Evolutionary conservation across 768 basidiomycete genomes (phyloP).

Genomic region (Dioszegia hungarica): DNA sequence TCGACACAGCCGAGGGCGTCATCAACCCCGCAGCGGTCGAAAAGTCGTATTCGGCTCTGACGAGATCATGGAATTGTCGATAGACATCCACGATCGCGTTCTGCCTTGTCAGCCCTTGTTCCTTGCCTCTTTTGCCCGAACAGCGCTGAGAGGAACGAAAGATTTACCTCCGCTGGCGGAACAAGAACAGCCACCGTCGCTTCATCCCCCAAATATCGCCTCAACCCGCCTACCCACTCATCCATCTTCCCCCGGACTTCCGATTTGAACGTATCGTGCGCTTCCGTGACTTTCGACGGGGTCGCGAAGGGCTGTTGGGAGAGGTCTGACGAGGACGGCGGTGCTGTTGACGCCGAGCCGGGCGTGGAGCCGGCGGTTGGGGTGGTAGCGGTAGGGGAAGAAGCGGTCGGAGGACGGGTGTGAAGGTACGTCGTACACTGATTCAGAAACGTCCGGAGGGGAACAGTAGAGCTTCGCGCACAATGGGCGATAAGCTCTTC

Average conservation of each 20-base stretch:
- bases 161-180: constrained; percentile 57
- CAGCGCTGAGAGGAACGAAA: background rate
- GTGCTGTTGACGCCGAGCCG: too few species aligned
- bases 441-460: constrained; percentile 63
- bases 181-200: constrained; percentile 73
- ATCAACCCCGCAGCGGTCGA: constrained; percentile 36
- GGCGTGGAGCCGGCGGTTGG: constrained; percentile 14
- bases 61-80: constrained; percentile 63
- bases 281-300: constrained; percentile 54
- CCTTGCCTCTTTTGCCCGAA: too few species aligned
- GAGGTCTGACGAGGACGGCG: constrained; percentile 46
- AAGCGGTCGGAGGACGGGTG: constrained; percentile 1
- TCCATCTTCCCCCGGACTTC: constrained; percentile 54
- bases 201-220: constrained; percentile 74
- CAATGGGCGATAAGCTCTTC: constrained; percentile 72
- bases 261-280: constrained; percentile 57
- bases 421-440: constrained; percentile 52
- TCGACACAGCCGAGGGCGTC: constrained; percentile 36
- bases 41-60: constrained; percentile 53
- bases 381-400: constrained; percentile 4
- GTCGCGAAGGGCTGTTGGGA: constrained; percentile 55
- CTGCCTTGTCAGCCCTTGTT: constrained; percentile 40
- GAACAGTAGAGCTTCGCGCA: constrained; percentile 57
- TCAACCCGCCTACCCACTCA: constrained; percentile 57
- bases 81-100: constrained; percentile 73